Percentiles rank a stretch among this genome's conserved stretches.
These are phyloP conservation scores for Lachancea nothofagi DNA, from an alignment of 805 yeast species.

Conservation along the genomic window DNA sequence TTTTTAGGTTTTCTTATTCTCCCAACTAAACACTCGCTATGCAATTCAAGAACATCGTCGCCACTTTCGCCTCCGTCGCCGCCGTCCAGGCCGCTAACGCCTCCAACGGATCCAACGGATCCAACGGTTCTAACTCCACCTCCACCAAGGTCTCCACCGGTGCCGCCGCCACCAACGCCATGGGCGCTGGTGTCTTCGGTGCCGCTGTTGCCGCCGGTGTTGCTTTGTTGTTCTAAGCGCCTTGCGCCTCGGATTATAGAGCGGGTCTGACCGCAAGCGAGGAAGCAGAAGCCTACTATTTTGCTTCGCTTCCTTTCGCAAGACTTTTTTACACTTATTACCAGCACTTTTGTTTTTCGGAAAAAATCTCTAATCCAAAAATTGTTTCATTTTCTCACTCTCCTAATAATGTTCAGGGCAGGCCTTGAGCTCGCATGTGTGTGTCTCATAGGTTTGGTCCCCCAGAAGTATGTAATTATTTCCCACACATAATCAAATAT, in stretches of 20 bases:
- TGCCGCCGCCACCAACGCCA: slow-evolving; percentile 49
- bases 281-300: neutral
- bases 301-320: no score
- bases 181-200: slow-evolving; percentile 72
- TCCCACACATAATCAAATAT: no score
- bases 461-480: slow-evolving; percentile 6
- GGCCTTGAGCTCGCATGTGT: no score
- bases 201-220: slow-evolving; percentile 85
- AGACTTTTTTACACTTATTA: no score
- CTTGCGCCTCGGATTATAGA: neutral
- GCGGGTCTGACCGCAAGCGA: no score
- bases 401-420: neutral
- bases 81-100: slow-evolving; percentile 60
- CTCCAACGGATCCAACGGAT: slow-evolving; percentile 37
- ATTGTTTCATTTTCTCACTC: neutral
- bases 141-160: slow-evolving; percentile 39
- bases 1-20: neutral
- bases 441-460: no score
- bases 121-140: slow-evolving; percentile 41
- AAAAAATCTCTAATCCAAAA: neutral
- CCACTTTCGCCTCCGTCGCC: slow-evolving; percentile 65
- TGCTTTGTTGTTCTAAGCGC: slow-evolving; percentile 41
- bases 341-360: neutral
- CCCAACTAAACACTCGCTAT: slow-evolving; percentile 34
- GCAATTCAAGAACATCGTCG: slow-evolving; percentile 68